Evolutionary conservation across 2,329 filamentous ascomycete species (phyloP), one percentile per base, ranked within the genome.

Genomic region (Neurospora sp.): DNA sequence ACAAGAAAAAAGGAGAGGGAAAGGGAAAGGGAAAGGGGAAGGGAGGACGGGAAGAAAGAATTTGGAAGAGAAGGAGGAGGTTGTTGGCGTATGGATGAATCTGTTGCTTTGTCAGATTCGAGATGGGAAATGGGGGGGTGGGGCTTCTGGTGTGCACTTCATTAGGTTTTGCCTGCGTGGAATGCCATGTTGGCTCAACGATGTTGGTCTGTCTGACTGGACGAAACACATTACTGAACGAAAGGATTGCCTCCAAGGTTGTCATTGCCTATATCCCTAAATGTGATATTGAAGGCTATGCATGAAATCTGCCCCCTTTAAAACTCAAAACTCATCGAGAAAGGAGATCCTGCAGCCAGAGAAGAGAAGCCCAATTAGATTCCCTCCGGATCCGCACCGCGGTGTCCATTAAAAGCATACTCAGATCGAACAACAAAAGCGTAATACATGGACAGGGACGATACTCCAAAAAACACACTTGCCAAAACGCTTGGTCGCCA

Each of bases 201-300:
- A 19, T 42, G 10, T 46, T 19, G 42, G 42, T 5, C 4, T n/a
- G 42, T 5, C 4, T n/a, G n/a, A 46, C 9, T 46, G 42, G n/a
- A 46, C 19, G 42, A 46, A 9, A 10, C 19, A 5, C 15, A 7
- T 11, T 46, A 19, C 42, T 10, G 9, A 10, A 46, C n/a, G 17
- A 42, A 8, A 40, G 39, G 17, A 40, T 17, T 17, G 39, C 17
- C 15, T 42, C 40, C 40, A 42, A 9, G 6, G 9, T 42, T 42
- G 40, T n/a, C 17, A 42, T 42, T 10, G 5, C 33, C 33, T n/a
- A 9, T 10, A 4, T 43, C 28, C 5, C 0, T 70, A 67, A 62
- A 67, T 71, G 66, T 70, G 68, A 69, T 67, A 67, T 43, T 68
- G 67, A 39, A 62, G 62, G 46, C 68, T 70, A 36, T 52, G 19